Percentiles rank a stretch among this genome's conserved stretches.
These are phyloP conservation scores for Coniferiporia weirii DNA, from an alignment of 1,284 basidiomycete species.

Conservation along the genomic window DNA sequence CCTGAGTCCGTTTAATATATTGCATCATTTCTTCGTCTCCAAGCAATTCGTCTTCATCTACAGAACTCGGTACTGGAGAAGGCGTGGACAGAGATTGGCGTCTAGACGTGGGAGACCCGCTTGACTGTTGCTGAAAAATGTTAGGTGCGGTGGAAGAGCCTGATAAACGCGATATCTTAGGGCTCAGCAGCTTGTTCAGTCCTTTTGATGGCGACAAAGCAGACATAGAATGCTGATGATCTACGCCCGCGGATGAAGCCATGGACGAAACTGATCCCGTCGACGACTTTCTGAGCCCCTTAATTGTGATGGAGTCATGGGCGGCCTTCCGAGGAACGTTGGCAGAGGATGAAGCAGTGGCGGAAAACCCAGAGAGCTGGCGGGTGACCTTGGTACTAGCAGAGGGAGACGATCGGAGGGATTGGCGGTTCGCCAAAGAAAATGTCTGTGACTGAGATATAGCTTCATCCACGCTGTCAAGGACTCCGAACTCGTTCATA, in stretches of 20 bases:
- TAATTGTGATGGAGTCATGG: constrained; percentile 72
- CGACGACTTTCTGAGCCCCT: constrained; percentile 71
- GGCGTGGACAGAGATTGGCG: constrained; percentile 74
- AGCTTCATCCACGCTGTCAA: constrained; percentile 50
- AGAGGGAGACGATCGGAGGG: constrained; percentile 58
- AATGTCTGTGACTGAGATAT: constrained; percentile 35
- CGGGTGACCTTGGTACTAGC: constrained; percentile 27
- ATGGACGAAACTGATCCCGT: constrained; percentile 68
- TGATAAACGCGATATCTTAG: constrained; percentile 61
- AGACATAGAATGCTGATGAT: constrained; percentile 35
- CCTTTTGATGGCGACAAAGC: constrained; percentile 78
- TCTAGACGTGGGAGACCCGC: constrained; percentile 64
- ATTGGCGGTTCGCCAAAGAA: constrained; percentile 35
- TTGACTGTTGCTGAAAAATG: constrained; percentile 49
- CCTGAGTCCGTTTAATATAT: constrained; percentile 87
- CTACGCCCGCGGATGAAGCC: constrained; percentile 41
- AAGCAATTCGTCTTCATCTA: constrained; percentile 86
- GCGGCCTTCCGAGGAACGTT: constrained; percentile 56
- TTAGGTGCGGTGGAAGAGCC: constrained; percentile 47
- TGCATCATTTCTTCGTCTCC: constrained; percentile 97
- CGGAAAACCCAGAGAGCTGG: constrained; percentile 52
- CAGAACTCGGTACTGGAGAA: constrained; percentile 65
- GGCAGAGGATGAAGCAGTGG: constrained; percentile 43
- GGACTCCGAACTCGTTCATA: constrained; percentile 74
- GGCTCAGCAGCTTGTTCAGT: constrained; percentile 64